Evolutionary conservation across 805 yeast genomes (phyloP), one percentile per base, ranked within the genome.

Genomic region (Ogataea paraovalis): DNA sequence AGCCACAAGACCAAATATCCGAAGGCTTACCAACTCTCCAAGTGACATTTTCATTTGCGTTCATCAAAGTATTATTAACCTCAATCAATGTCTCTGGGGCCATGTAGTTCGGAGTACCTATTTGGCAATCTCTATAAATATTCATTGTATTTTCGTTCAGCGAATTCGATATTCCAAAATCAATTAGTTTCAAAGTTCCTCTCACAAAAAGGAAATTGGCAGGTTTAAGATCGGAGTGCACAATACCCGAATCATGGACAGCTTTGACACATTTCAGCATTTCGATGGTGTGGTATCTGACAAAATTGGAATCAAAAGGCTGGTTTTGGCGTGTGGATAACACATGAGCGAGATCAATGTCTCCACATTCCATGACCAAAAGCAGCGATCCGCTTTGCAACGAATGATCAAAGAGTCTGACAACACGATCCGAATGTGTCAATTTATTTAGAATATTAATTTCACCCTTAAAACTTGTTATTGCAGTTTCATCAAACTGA

Each of bases 1-100:
- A 90, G 0, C 99, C 99, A 67, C 96, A 87, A 19, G 98, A 90
- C 99, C 99, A 94, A 14, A 94, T 83, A 68, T 94, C 99, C 2
- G 97, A 86, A 0, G 98, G 96, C 58, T 83, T 85, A 1, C 98
- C 97, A 10, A 91, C 96, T 64, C 80, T 87, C 92, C 84, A 69
- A 33, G 79, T 67, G 48, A 68, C 47, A 60, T 50, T 41, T 23
- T 51, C 53, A 60, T 48, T 39, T 23, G 50, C 79, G 5, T 56
- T 54, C 28, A 42, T 49, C 25, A 69, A 21, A 13, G 60, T 53
- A 27, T 54, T 52, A 44, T 70, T 73, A 50, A 73, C 79, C 64
- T 85, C 95, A 40, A 85, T 74, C 49, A 92, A 69, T 0, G 97
- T 87, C 65, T 92, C 99, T 0, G 99, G 99, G 0, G 99, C 97